Evolutionary conservation across 371 early-diverging fungal genomes (phyloP).

Genomic region (Mortierella sp.): DNA sequence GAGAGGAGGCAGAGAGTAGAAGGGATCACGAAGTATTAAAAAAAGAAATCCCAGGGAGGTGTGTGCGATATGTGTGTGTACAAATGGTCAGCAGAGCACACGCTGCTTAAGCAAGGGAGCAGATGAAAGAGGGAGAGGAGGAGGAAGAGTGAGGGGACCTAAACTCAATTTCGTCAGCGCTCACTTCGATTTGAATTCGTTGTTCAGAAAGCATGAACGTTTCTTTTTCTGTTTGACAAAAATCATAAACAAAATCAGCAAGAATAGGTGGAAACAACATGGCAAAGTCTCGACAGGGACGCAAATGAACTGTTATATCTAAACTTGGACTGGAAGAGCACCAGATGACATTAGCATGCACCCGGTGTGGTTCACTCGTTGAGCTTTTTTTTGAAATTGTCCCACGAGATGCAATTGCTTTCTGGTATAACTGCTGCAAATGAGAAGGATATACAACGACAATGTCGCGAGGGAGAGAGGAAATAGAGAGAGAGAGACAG

Average conservation of each 20-base stretch:
- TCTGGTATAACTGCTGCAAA: background rate
- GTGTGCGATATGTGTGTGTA: background rate
- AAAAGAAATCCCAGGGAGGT: background rate
- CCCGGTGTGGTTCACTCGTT: background rate
- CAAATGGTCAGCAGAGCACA: background rate
- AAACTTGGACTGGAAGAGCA: constrained; percentile 8
- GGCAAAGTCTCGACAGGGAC: constrained; percentile 2
- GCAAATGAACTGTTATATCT: background rate
- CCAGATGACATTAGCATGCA: constrained; percentile 1
- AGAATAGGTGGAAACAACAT: background rate
- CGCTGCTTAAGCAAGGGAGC: background rate
- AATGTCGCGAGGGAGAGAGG: background rate
- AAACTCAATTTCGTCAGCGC: background rate
- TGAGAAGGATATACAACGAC: background rate
- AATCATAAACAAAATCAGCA: background rate
- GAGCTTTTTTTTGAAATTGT: background rate
- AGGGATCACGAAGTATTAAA: background rate
- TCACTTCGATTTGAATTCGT: background rate
- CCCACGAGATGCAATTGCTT: background rate
- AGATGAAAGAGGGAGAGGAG: background rate
- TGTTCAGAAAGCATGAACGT: background rate
- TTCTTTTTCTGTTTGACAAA: background rate
- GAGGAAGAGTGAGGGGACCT: background rate
- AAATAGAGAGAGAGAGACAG: background rate
- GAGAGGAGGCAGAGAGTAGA: background rate